Percentiles rank a stretch among this genome's conserved stretches.
These are phyloP conservation scores for Fallopia convolvulus DNA, from an alignment of 148 eudicot genomes.

Conservation along the genomic window DNA sequence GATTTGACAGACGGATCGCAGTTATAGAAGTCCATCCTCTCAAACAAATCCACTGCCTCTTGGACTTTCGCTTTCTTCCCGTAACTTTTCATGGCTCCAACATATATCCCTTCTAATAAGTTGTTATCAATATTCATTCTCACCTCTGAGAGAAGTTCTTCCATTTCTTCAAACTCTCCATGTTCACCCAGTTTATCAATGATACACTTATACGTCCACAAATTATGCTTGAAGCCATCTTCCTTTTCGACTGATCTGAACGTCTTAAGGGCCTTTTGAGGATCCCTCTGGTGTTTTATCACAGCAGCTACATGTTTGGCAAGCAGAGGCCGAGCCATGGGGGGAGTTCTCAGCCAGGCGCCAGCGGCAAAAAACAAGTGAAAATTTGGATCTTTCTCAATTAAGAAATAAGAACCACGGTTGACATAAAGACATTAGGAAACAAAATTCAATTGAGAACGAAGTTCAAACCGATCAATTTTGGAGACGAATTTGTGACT, in stretches of 20 bases:
- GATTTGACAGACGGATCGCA: conserved; percentile 65
- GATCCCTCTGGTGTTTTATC: conserved; percentile 70
- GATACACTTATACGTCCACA: conserved; percentile 58
- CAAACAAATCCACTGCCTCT: conserved; percentile 82
- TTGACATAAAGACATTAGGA: too few relatives aligned
- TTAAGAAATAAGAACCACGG: too few relatives aligned
- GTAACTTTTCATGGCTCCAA: conserved; percentile 71
- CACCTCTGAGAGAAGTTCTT: conserved; percentile 57
- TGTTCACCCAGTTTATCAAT: conserved; percentile 70
- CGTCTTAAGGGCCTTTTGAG: conserved; percentile 74
- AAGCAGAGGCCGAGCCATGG: conserved; percentile 49
- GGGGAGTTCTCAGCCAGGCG: too few relatives aligned
- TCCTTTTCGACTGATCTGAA: conserved; percentile 67
- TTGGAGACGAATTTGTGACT: too few relatives aligned
- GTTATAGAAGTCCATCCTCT: conserved; percentile 89
- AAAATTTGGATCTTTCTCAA: too few relatives aligned
- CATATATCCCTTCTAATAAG: conserved; percentile 71
- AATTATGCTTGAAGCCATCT: conserved; percentile 69
- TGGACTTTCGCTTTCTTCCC: conserved; percentile 76
- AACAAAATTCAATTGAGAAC: too few relatives aligned
- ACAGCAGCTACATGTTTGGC: conserved; percentile 92
- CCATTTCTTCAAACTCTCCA: conserved; percentile 81
- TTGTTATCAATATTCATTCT: conserved; percentile 46
- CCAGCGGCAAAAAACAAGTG: too few relatives aligned
- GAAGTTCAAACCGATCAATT: too few relatives aligned